Evolutionary conservation across 306 rosid species (phyloP), one percentile per base, ranked within the genome.

Genomic region (Lathyrus tuberosus): DNA sequence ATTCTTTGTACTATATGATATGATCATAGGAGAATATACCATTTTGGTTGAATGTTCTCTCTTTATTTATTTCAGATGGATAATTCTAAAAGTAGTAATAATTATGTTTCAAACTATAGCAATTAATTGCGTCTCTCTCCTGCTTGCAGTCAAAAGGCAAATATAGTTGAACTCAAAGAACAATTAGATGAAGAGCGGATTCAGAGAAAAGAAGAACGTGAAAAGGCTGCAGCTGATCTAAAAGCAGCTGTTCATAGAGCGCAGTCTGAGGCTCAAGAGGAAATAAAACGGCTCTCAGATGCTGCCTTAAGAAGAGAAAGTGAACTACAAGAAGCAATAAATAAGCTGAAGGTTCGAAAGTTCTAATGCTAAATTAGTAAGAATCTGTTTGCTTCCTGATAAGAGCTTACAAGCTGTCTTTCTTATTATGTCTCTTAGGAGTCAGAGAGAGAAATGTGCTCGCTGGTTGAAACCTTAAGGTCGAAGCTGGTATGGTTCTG

Each of bases 241-340:
- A 93, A 90, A 76, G 77, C 96, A 71, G 91, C 97, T 31, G 88
- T 90, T 47, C 90, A 76, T 70, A 93, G 84, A 86, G 88, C 81
- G 71, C 96, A 90, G 56, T 80, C 65, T 59, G 98, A 90, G 85
- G 98, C 96, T 68, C 81, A 90, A 68, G 94, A 88, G 68, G 98
- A 90, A 78, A 58, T 85, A 58, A 85, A 85, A 70, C 87, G 93
- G 71, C 37, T 79, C 42, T 82, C 90, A 40, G 94, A 88, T 78
- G 84, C 85, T 57, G 64, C 89, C 73, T 52, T 70, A 37, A 90
- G 80, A 74, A 88, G 90, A 70, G 96, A 93, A 78, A 84, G 78
- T 67, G 96, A 90, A 77, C 85, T 82, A 24, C 96, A 85, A 74
- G 98, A 93, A 80, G 80, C 85, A 18, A 80, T 90, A 71, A 84